phyloP scores from a whole-genome alignment of 805 yeast genomes.

The Zygotorulaspora florentina region DNA sequence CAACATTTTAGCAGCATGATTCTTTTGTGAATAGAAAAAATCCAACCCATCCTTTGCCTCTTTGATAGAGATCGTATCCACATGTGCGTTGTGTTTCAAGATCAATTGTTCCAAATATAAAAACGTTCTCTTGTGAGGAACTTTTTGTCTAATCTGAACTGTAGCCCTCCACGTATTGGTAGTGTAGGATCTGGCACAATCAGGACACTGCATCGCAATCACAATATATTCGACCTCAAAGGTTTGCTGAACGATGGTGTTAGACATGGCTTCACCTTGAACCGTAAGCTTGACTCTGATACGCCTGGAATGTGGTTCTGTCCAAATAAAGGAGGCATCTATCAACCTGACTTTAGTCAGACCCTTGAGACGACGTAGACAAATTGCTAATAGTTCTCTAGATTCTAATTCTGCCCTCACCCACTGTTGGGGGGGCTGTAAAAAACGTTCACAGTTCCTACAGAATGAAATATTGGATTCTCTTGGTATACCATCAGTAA shows the following conservation, averaged over 20 bases:
- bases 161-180: constrained; percentile 98
- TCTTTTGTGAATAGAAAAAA: constrained; percentile 82
- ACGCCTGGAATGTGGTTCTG: constrained; percentile 98
- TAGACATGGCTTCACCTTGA: constrained; percentile 93
- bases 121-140: constrained; percentile 93
- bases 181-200: constrained; percentile 96
- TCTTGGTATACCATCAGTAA: constrained; percentile 90
- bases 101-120: constrained; percentile 93
- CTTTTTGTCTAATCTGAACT: constrained; percentile 97
- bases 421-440: constrained; percentile 96
- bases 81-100: constrained; percentile 86
- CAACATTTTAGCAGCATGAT: constrained; percentile 90
- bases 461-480: constrained; percentile 92
- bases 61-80: constrained; percentile 87
- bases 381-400: constrained; percentile 84
- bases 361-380: constrained; percentile 85
- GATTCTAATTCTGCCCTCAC: constrained; percentile 85
- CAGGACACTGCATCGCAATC: constrained; percentile 95
- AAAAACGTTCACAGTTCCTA: constrained; percentile 92
- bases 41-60: constrained; percentile 94
- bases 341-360: constrained; percentile 77
- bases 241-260: constrained; percentile 87
- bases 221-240: constrained; percentile 94
- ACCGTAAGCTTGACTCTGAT: constrained; percentile 86
- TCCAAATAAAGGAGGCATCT: constrained; percentile 96